Evolutionary conservation across 805 yeast species (phyloP).

Genomic region (Schwanniomyces pseudopolymorphus): DNA sequence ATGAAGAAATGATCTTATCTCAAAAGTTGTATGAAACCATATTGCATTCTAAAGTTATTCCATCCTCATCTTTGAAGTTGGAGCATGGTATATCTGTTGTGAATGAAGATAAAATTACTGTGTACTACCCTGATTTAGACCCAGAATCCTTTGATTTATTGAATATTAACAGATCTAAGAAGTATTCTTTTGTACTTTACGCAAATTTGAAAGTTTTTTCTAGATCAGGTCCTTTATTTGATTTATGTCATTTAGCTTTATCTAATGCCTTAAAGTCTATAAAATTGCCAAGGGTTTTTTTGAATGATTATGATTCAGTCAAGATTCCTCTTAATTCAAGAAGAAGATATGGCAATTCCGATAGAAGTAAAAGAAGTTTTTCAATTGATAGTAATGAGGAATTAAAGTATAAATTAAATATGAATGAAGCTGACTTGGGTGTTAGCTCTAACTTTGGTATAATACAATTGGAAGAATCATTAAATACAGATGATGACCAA

Average conservation of each 20-base stretch:
- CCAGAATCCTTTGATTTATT: constrained; percentile 12
- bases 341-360: constrained; percentile 36
- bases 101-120: constrained; percentile 18
- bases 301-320: constrained; percentile 61
- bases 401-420: constrained; percentile 31
- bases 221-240: constrained; percentile 79
- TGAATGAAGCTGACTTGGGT: constrained; percentile 41
- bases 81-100: constrained; percentile 20
- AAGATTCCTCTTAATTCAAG: constrained; percentile 53
- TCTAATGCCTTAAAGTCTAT: constrained; percentile 60
- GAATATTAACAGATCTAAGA: constrained; percentile 10
- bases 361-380: constrained; percentile 42
- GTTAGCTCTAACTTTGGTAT: constrained; percentile 61
- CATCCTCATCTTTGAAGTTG: constrained; percentile 27
- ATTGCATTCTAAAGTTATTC: constrained; percentile 54
- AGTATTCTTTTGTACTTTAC: constrained; percentile 51
- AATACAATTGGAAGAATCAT: constrained; percentile 38
- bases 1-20: constrained; percentile 76
- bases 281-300: constrained; percentile 63
- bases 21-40: constrained; percentile 64
- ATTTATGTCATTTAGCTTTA: constrained; percentile 69
- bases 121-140: constrained; percentile 21
- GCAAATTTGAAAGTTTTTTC: constrained; percentile 78
- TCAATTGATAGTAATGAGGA: constrained; percentile 51
- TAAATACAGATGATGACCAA: constrained; percentile 18